These are phyloP conservation scores for Austroboletus novae-zelandiae DNA, from an alignment of 1,284 basidiomycete genomes.

Conservation along the genomic window DNA sequence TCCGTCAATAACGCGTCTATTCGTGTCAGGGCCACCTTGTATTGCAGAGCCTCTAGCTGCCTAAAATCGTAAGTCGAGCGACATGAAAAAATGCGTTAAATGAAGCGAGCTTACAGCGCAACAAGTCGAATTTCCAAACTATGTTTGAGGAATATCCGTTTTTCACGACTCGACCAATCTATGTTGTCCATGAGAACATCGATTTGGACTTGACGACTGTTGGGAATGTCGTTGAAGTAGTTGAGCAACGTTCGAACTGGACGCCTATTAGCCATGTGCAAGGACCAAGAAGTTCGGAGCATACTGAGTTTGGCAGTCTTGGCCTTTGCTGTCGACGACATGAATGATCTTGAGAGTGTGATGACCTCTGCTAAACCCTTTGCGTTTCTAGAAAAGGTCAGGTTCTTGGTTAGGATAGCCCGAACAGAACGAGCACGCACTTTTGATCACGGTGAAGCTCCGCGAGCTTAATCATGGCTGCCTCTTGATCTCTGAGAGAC, in stretches of 20 bases:
- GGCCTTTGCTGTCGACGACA: conserved; percentile 94
- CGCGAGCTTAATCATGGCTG: conserved; percentile 84
- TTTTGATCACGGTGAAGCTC: conserved; percentile 85
- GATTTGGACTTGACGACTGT: conserved; percentile 81
- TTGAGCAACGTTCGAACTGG: conserved; percentile 90
- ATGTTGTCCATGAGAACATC: conserved; percentile 88
- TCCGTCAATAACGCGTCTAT: conserved; percentile 88
- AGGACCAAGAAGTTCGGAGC: conserved; percentile 28
- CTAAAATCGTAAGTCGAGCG: conserved; percentile 32
- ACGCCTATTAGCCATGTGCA: not conserved
- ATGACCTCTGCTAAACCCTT: conserved; percentile 86
- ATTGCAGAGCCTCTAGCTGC: conserved; percentile 77
- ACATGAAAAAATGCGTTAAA: not conserved
- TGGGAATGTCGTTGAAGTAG: conserved; percentile 79
- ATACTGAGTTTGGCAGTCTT: conserved; percentile 96
- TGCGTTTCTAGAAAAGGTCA: conserved; percentile 61
- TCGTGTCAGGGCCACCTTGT: conserved; percentile 76
- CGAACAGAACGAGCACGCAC: conserved; percentile 44
- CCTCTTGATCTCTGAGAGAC: conserved; percentile 79
- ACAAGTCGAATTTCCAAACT: conserved; percentile 90
- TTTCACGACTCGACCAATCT: conserved; percentile 89
- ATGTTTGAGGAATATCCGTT: conserved; percentile 95
- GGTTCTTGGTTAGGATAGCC: not conserved
- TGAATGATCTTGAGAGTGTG: conserved; percentile 83
- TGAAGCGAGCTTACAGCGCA: conserved; percentile 55